A percentile compares a stretch with the other conserved stretches of the same genome.
phyloP scores from a whole-genome alignment of 345 rosid species.

The Syzygium aromaticum region DNA sequence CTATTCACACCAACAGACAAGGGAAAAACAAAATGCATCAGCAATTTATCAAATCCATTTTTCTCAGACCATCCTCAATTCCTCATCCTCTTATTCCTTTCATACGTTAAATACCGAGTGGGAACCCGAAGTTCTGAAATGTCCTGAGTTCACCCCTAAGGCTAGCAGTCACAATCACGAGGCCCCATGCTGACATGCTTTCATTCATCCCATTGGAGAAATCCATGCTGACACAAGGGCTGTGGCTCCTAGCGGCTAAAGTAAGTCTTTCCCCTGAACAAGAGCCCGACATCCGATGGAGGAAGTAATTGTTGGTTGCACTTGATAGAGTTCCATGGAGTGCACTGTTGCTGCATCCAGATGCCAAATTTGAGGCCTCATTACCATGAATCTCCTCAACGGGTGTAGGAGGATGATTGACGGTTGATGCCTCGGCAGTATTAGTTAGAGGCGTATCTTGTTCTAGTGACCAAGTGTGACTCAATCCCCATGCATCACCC shows the following conservation, averaged over 20 bases:
- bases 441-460: conserved; percentile 30
- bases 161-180: conserved; percentile 89
- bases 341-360: conserved; percentile 38
- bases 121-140: conserved; percentile 91
- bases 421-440: conserved; percentile 47
- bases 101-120: conserved; percentile 37
- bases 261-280: conserved; percentile 88
- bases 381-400: conserved; percentile 40
- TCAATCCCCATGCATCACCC: conserved; percentile 38
- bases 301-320: conserved; percentile 74
- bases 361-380: conserved; percentile 28
- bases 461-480: conserved; percentile 24
- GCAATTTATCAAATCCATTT: not conserved
- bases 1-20: not conserved
- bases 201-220: conserved; percentile 34
- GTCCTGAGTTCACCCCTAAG: conserved; percentile 75
- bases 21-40: not conserved
- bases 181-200: conserved; percentile 65
- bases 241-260: conserved; percentile 34
- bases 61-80: not conserved
- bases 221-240: conserved; percentile 49
- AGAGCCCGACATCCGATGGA: conserved; percentile 81
- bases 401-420: conserved; percentile 80
- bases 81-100: not conserved
- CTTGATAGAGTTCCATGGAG: conserved; percentile 71